Conservation (phyloP, 2,329 filamentous ascomycete species). For the Thielaviopsis punctulata region DNA sequence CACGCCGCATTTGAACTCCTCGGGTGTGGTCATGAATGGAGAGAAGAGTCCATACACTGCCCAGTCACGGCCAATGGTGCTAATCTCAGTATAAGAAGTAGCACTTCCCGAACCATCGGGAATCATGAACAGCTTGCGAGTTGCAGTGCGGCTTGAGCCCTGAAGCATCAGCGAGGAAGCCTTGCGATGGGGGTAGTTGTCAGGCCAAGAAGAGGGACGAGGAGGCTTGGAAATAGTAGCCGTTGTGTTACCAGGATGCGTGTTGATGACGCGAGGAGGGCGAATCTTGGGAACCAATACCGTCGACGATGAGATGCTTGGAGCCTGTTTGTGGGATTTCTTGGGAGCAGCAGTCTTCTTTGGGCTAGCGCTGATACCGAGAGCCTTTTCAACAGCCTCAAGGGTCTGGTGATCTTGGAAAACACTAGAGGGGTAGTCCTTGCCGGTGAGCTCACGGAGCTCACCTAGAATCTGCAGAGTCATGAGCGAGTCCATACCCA, state of each 20-base stretch:
- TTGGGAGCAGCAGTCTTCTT: conserved; percentile 19
- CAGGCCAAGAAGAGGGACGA: conserved; percentile 21
- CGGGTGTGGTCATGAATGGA: conserved; percentile 45
- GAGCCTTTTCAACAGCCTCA: conserved; percentile 45
- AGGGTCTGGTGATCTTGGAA: conserved; percentile 44
- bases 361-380: conserved; percentile 33
- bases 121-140: conserved; percentile 33
- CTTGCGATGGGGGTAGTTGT: conserved; percentile 33
- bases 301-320: conserved; percentile 10
- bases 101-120: conserved; percentile 41
- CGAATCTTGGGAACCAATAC: conserved; percentile 6
- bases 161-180: conserved; percentile 30
- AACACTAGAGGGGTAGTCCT: conserved; percentile 40
- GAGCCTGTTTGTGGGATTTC: conserved; percentile 6
- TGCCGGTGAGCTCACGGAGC: conserved; percentile 35
- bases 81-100: conserved; percentile 38
- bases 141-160: conserved; percentile 31
- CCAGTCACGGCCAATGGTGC: conserved; percentile 25
- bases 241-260: conserved; percentile 22
- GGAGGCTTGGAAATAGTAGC: conserved; percentile 30
- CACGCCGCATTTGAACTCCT: conserved; percentile 38
- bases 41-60: conserved; percentile 40
- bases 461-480: conserved; percentile 37
- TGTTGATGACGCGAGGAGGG: conserved; percentile 17
- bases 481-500: conserved; percentile 44